phyloP scores from a whole-genome alignment of 2,329 filamentous ascomycete species.

The Sporothrix inflata region DNA sequence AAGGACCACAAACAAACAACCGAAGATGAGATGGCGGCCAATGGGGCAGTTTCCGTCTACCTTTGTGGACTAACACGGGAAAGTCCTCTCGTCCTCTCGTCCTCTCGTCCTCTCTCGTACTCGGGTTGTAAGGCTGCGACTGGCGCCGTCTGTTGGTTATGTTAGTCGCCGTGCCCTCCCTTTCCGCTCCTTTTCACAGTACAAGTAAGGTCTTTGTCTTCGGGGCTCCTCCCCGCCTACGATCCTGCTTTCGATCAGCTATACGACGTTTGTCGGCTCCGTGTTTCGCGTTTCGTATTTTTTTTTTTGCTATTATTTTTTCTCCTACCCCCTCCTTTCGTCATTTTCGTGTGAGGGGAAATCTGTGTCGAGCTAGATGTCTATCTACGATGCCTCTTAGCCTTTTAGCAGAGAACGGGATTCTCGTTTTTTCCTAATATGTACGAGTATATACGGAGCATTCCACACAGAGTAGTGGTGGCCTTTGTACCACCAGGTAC shows the following conservation, averaged over 20 bases:
- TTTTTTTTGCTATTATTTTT: neutral
- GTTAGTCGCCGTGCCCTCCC: neutral
- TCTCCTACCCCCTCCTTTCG: neutral
- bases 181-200: neutral
- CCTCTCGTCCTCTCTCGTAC: neutral
- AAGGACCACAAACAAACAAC: neutral
- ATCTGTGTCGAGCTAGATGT: neutral
- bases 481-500: neutral
- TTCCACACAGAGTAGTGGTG: neutral
- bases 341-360: neutral
- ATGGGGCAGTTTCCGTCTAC: neutral
- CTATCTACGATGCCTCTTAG: neutral
- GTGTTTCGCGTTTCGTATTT: constrained; percentile 1
- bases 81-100: neutral
- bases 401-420: neutral
- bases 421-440: neutral
- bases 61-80: neutral
- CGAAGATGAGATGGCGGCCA: constrained; percentile 1
- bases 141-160: neutral
- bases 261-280: neutral
- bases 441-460: neutral
- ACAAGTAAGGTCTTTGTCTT: neutral
- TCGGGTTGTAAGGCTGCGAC: neutral
- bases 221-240: neutral
- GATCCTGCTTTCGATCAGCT: neutral